Evolutionary conservation across 306 rosid genomes (phyloP).

Genomic region (Ochetophila trinervis): DNA sequence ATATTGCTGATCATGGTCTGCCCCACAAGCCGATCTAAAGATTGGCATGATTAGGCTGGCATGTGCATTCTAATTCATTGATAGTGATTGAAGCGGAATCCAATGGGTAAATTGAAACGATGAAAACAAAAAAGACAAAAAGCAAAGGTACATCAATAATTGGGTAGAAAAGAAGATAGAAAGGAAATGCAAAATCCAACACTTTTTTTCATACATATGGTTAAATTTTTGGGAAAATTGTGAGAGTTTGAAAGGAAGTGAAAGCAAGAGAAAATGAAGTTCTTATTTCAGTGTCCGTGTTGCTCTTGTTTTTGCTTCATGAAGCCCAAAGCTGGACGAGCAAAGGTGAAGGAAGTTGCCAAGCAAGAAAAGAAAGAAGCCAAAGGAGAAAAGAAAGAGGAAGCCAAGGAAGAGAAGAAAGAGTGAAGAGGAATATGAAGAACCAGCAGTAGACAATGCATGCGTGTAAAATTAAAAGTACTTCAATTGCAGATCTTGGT

Average conservation of each 20-base stretch:
- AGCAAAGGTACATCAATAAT: slow-evolving; percentile 1
- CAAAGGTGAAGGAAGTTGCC: slow-evolving; percentile 38
- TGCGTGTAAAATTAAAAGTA: too few species aligned
- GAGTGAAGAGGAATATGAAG: slow-evolving; percentile 31
- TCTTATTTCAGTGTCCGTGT: slow-evolving; percentile 63
- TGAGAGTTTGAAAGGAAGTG: neutral
- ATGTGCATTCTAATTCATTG: slow-evolving; percentile 35
- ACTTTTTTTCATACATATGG: neutral
- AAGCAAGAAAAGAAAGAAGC: neutral
- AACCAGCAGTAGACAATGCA: too few species aligned
- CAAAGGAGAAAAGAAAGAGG: slow-evolving; percentile 23
- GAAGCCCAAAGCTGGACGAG: slow-evolving; percentile 60
- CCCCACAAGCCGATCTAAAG: slow-evolving; percentile 26
- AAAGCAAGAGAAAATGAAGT: slow-evolving; percentile 39
- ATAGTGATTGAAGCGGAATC: slow-evolving; percentile 61
- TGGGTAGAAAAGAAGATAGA: slow-evolving; percentile 23
- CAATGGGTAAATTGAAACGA: slow-evolving; percentile 19
- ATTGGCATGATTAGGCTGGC: slow-evolving; percentile 37
- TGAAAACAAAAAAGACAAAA: neutral
- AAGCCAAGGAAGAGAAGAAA: slow-evolving; percentile 31
- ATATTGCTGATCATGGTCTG: slow-evolving; percentile 20
- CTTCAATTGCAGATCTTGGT: too few species aligned
- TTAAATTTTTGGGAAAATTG: slow-evolving; percentile 1
- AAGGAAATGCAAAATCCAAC: neutral
- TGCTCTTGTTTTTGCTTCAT: slow-evolving; percentile 68